Evolutionary conservation across 139 green algal genomes (phyloP).

Genomic region (Coccomyxa sp.): DNA sequence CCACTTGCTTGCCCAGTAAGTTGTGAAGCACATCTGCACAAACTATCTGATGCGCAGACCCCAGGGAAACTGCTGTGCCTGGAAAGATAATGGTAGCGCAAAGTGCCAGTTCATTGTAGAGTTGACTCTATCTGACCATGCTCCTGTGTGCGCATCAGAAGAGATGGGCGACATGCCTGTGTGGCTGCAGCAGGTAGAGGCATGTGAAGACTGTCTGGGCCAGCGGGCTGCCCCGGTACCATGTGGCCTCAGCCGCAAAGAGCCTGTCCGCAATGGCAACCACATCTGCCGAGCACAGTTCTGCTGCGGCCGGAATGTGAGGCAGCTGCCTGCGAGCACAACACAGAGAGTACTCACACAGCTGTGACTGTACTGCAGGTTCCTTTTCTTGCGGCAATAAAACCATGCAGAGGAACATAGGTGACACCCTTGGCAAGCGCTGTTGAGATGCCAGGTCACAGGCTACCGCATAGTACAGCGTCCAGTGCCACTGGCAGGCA

Average conservation of each 20-base stretch:
- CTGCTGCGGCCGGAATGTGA: slow-evolving; percentile 27
- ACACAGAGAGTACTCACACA: neutral
- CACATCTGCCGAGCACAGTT: slow-evolving; percentile 26
- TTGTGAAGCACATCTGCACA: neutral
- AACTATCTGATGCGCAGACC: too few species aligned
- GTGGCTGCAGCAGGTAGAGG: slow-evolving; percentile 76
- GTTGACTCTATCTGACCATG: neutral
- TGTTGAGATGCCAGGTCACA: neutral
- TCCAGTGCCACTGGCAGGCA: too few species aligned
- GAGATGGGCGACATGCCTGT: slow-evolving; percentile 32
- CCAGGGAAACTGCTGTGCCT: too few species aligned
- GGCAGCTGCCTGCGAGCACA: neutral
- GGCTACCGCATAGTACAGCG: neutral
- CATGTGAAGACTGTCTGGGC: slow-evolving; percentile 80
- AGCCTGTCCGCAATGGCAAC: slow-evolving; percentile 52
- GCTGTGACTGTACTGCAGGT: slow-evolving; percentile 6
- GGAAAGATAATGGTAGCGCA: neutral
- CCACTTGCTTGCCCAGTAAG: neutral
- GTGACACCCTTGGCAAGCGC: too few species aligned
- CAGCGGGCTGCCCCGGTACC: slow-evolving; percentile 63
- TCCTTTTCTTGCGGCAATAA: too few species aligned
- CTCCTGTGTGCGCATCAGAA: neutral
- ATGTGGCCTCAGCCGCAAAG: slow-evolving; percentile 61
- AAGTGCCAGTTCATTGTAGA: neutral
- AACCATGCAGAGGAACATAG: too few species aligned